Conservation (phyloP, 2,329 filamentous ascomycete species). For the Chrysosporium queenslandicum region DNA sequence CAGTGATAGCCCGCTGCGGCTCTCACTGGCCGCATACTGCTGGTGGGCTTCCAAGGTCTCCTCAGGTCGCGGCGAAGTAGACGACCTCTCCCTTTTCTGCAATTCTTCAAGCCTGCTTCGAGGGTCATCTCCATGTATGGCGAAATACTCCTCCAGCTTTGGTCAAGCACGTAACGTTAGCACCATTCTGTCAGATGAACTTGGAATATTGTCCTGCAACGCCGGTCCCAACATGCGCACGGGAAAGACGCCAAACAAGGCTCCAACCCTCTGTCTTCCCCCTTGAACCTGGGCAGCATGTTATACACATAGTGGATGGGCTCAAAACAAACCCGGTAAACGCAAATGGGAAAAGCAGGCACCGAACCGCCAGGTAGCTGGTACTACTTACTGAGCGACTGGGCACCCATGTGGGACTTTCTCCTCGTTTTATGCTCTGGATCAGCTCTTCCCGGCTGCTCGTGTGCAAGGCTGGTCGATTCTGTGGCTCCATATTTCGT, state of each 20-base stretch:
- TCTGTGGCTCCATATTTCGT: conserved; percentile 14
- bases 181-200: background rate
- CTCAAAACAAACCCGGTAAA: no score
- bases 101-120: conserved; percentile 26
- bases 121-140: conserved; percentile 30
- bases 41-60: conserved; percentile 33
- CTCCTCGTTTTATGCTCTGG: conserved; percentile 67
- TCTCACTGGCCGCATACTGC: conserved; percentile 29
- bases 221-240: background rate
- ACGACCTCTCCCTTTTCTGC: conserved; percentile 17
- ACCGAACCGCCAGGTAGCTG: background rate
- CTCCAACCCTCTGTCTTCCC: background rate
- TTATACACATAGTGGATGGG: background rate
- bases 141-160: conserved; percentile 34
- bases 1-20: conserved; percentile 27
- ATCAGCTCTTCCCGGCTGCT: conserved; percentile 68
- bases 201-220: background rate
- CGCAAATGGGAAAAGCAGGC: background rate
- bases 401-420: conserved; percentile 64
- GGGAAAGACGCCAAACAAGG: background rate
- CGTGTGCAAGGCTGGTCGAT: conserved; percentile 21
- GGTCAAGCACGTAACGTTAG: conserved; percentile 18
- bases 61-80: conserved; percentile 37
- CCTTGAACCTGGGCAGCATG: background rate
- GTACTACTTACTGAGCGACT: conserved; percentile 44